A percentile compares a stretch with the other conserved stretches of the same genome.
Evolutionary conservation across 768 basidiomycete species (phyloP).

Genomic region (Sarcodon aspratus): DNA sequence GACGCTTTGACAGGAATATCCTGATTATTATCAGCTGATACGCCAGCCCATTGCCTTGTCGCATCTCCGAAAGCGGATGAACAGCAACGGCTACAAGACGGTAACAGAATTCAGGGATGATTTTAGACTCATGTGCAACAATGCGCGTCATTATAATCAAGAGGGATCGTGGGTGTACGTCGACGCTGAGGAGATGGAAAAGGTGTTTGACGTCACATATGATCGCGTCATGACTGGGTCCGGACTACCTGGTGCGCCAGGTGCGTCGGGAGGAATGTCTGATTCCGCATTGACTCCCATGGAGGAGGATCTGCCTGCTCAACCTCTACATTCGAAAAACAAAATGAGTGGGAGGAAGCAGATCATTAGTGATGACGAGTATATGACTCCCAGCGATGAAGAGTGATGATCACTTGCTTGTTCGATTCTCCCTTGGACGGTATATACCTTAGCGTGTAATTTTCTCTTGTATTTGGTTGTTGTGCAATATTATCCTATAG

Average conservation of each 20-base stretch:
- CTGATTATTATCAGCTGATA: conserved; percentile 90
- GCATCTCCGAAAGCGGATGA: conserved; percentile 70
- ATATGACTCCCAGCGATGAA: conserved; percentile 66
- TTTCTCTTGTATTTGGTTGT: not conserved
- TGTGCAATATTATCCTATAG: not conserved
- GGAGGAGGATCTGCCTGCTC: conserved; percentile 69
- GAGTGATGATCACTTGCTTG: conserved; percentile 24
- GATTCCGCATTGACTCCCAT: conserved; percentile 69
- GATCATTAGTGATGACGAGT: conserved; percentile 58
- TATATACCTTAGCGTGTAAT: not conserved
- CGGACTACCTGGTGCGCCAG: conserved; percentile 64
- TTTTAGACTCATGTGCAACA: conserved; percentile 87
- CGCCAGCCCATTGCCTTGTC: conserved; percentile 79
- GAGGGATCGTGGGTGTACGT: conserved; percentile 93
- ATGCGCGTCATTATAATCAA: conserved; percentile 88
- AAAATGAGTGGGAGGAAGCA: conserved; percentile 52
- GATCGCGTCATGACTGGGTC: conserved; percentile 52
- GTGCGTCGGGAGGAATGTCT: conserved; percentile 26
- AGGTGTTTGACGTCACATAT: conserved; percentile 67
- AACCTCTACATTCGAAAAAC: conserved; percentile 27
- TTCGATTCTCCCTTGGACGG: too few relatives aligned
- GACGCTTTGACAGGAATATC: conserved; percentile 52
- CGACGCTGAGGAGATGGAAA: conserved; percentile 92
- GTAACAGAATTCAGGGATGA: conserved; percentile 65
- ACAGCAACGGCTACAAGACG: conserved; percentile 57